phyloP scores from a whole-genome alignment of 2,329 filamentous ascomycete species.

The Verticillium nonalfalfae region DNA sequence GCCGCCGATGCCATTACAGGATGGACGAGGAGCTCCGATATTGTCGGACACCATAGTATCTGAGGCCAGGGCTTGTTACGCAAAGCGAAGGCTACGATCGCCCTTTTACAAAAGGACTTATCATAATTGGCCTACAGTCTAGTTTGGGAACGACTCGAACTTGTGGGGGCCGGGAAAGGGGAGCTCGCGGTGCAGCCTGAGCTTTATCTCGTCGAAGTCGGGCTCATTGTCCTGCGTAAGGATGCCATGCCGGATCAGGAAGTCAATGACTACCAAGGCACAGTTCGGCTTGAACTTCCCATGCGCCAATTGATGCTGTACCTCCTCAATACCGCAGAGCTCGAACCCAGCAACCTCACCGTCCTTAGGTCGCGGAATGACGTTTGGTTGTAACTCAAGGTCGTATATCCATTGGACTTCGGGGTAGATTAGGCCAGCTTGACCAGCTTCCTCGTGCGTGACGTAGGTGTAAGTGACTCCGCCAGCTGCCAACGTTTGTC shows the following conservation, averaged over 20 bases:
- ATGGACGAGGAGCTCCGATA: neutral
- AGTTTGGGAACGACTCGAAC: slow-evolving; percentile 1
- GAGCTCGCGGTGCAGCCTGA: slow-evolving; percentile 69
- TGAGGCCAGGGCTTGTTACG: neutral
- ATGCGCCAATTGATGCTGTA: slow-evolving; percentile 59
- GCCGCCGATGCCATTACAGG: neutral
- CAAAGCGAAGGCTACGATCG: neutral
- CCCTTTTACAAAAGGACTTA: neutral
- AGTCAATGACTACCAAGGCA: slow-evolving; percentile 76
- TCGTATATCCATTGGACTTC: slow-evolving; percentile 93
- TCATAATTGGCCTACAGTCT: neutral
- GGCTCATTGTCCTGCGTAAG: slow-evolving; percentile 73
- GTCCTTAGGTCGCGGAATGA: slow-evolving; percentile 72
- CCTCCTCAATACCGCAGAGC: slow-evolving; percentile 70
- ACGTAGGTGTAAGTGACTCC: slow-evolving; percentile 82
- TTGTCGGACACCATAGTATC: neutral
- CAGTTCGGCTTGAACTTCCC: slow-evolving; percentile 94
- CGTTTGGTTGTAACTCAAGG: slow-evolving; percentile 63
- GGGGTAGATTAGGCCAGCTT: slow-evolving; percentile 77
- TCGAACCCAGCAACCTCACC: slow-evolving; percentile 84
- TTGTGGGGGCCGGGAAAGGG: slow-evolving; percentile 70
- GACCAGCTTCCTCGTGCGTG: slow-evolving; percentile 71
- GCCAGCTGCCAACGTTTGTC: slow-evolving; percentile 52
- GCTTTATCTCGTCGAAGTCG: slow-evolving; percentile 68
- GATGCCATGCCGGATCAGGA: slow-evolving; percentile 80